A percentile compares a stretch with the other conserved stretches of the same genome.
Conservation (phyloP, 441 rosid genomes). For the Euphorbia celastroides region DNA sequence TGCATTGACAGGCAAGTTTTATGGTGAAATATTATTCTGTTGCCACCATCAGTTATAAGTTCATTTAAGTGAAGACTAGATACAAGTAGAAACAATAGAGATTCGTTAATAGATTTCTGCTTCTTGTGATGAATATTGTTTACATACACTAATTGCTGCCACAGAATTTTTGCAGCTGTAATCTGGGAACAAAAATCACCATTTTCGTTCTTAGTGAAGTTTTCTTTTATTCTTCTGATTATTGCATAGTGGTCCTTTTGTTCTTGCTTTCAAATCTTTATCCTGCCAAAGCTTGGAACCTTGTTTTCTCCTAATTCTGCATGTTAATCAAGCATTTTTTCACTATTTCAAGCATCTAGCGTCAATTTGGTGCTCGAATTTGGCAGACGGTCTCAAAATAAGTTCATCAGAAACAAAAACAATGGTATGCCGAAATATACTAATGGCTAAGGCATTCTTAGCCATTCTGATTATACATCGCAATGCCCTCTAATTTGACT, state of each 20-base stretch:
- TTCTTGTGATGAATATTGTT: background rate
- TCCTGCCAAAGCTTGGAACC: background rate
- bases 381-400: background rate
- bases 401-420: background rate
- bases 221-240: background rate
- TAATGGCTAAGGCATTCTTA: too few species aligned
- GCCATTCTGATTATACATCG: too few species aligned
- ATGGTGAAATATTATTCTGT: background rate
- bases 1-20: background rate
- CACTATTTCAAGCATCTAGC: background rate
- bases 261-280: background rate
- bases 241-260: background rate
- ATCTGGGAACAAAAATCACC: background rate
- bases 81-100: background rate
- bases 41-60: constrained; percentile 9
- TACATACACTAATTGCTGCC: background rate
- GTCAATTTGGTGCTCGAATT: background rate
- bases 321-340: background rate
- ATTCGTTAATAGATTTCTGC: background rate
- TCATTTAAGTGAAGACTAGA: background rate
- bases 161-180: background rate
- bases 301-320: background rate
- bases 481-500: too few species aligned
- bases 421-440: too few species aligned
- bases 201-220: background rate